A percentile compares a stretch with the other conserved stretches of the same genome.
Conservation (phyloP, 2,329 filamentous ascomycete species). For the Trichoderma cornu-damae region DNA sequence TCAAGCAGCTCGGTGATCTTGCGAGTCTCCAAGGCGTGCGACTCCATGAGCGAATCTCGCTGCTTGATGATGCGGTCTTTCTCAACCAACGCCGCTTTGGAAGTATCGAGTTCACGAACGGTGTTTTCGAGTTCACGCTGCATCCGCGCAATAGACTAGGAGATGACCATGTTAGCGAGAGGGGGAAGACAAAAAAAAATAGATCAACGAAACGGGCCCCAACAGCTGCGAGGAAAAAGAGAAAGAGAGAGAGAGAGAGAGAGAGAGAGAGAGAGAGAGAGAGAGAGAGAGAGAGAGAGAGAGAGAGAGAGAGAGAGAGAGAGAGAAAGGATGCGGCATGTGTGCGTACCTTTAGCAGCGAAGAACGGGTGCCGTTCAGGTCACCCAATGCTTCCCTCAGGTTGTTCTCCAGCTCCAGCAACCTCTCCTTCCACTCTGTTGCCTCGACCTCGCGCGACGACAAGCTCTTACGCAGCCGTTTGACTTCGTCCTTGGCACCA, state of each 20-base stretch:
- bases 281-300: too few species aligned
- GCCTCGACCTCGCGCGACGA: constrained; percentile 83
- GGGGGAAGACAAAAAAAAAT: too few species aligned
- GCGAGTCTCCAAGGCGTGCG: constrained; percentile 77
- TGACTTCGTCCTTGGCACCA: constrained; percentile 76
- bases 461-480: constrained; percentile 75
- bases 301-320: too few species aligned
- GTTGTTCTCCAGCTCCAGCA: constrained; percentile 85
- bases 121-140: constrained; percentile 84
- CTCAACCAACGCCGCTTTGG: constrained; percentile 73
- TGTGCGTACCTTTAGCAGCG: constrained; percentile 64
- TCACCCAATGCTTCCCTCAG: constrained; percentile 83
- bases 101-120: constrained; percentile 72
- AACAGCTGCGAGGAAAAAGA: too few species aligned
- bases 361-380: constrained; percentile 77
- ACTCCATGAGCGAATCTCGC: constrained; percentile 82
- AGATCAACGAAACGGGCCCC: too few species aligned
- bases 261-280: too few species aligned
- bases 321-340: too few species aligned
- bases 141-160: constrained; percentile 73
- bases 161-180: neutral
- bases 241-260: too few species aligned
- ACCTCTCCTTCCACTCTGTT: constrained; percentile 81
- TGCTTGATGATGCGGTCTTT: constrained; percentile 88
- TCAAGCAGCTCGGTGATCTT: constrained; percentile 84